Percentiles rank a stretch among this genome's conserved stretches.
Evolutionary conservation across 441 rosid species (phyloP).

Genomic region (Syzygium malaccense): DNA sequence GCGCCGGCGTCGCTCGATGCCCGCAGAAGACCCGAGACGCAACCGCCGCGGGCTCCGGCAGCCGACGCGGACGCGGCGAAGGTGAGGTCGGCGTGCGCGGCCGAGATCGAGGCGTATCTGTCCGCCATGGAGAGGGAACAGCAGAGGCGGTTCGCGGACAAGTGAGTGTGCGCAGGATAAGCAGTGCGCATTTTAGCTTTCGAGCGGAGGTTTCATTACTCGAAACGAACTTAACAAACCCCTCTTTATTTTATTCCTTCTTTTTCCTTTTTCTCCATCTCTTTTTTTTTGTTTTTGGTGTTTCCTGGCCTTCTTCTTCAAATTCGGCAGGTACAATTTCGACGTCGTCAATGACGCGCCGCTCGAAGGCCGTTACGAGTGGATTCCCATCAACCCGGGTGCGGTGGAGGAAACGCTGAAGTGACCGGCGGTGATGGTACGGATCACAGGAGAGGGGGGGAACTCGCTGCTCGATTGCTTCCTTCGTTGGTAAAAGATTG

Average conservation of each 20-base stretch:
- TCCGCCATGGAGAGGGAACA: constrained; percentile 40
- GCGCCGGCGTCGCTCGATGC: background rate
- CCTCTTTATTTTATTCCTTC: background rate
- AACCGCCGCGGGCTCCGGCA: background rate
- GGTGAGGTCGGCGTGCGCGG: background rate
- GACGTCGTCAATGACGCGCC: background rate
- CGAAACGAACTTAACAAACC: background rate
- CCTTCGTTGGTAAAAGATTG: background rate
- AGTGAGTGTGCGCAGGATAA: background rate
- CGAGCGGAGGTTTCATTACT: background rate
- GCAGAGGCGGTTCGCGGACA: constrained; percentile 50
- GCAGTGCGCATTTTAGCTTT: background rate
- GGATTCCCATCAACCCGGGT: background rate
- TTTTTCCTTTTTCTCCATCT: background rate
- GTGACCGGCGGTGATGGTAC: background rate
- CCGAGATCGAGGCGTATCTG: constrained; percentile 40
- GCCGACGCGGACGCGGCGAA: background rate
- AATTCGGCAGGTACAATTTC: background rate
- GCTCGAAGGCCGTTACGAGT: background rate
- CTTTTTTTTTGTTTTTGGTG: background rate
- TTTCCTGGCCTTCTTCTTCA: background rate
- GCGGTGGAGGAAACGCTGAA: background rate
- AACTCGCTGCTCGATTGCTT: background rate
- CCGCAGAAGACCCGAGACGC: background rate
- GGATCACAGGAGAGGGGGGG: background rate